Conservation (phyloP, 192 early-diverging fungal genomes). For the Paraglomus occultum region DNA sequence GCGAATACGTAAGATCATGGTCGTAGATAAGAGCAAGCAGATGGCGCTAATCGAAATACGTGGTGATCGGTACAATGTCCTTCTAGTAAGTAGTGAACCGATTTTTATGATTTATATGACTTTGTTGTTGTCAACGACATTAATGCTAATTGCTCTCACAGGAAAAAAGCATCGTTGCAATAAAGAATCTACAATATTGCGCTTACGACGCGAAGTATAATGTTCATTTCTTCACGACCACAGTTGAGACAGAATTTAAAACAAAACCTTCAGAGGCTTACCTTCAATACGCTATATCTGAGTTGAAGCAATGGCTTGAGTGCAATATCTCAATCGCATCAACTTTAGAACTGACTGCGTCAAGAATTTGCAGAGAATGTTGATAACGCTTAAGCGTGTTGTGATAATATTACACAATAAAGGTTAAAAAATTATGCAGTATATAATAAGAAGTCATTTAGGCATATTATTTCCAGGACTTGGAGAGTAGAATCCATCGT, state of each 20-base stretch:
- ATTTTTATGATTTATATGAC: not conserved
- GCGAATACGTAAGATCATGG: slow-evolving; percentile 26
- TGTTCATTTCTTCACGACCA: slow-evolving; percentile 27
- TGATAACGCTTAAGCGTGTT: too few relatives aligned
- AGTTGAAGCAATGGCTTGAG: too few relatives aligned
- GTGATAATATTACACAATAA: too few relatives aligned
- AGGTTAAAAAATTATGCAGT: too few relatives aligned
- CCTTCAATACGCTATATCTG: not conserved
- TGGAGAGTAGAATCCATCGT: too few relatives aligned
- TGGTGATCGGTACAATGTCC: slow-evolving; percentile 1
- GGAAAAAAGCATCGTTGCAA: slow-evolving; percentile 19
- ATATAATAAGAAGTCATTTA: too few relatives aligned
- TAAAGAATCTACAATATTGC: slow-evolving; percentile 31
- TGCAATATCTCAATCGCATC: too few relatives aligned
- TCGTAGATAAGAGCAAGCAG: slow-evolving; percentile 21
- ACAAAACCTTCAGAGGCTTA: not conserved
- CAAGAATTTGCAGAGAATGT: too few relatives aligned
- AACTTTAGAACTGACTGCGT: too few relatives aligned
- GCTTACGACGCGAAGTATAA: slow-evolving; percentile 32
- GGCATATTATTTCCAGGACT: too few relatives aligned
- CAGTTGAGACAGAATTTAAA: slow-evolving; percentile 33
- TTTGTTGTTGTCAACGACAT: not conserved
- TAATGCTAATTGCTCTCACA: slow-evolving; percentile 2
- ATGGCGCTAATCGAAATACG: slow-evolving; percentile 32
- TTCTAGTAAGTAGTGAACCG: not conserved